Evolutionary conservation across 179 eudicot species (phyloP), one percentile per base, ranked within the genome.

Genomic region (Camellia oleifera): DNA sequence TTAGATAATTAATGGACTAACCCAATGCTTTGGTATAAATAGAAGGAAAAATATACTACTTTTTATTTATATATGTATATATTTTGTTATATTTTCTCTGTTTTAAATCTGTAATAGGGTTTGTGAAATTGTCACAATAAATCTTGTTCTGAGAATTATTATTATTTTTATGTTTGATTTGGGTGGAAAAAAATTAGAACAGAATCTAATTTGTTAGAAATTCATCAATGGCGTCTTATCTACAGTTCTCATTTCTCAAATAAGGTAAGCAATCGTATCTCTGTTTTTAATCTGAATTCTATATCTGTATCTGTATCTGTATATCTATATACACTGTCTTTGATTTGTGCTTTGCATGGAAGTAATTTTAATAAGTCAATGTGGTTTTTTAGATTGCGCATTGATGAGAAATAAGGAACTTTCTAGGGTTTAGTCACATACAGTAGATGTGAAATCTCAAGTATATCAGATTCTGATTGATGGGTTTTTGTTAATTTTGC

Each of bases 331-430:
- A 15, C 32, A 9, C 15, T 14, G 32, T 15, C 18, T 74, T 40
- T 15, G 77, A 60, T 74, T 57, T 57, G 11, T 58, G 77, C 77
- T 56, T 74, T 57, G 77, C 77, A 74, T 74, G 66, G 65, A 74
- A 74, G 32, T 74, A 74, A 58, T 74, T 57, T 17, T 40, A 46
- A 58, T 20, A 23, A 32, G 40, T 56, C 14, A 15, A 2, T 40
- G 23, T 57, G 52, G 40, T 32, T 74, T 58, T 61, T 42, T 57
- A 11, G 66, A 74, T 74, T 57, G 20, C 32, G 23, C 12, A n/a
- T 4, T 65, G 50, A 15, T 74, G 23, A 63, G 20, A 2, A 32
- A 72, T 17, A 15, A 74, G 45, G 52, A 42, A 42, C 77, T 15
- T 74, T 74, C 50, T 74, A 57, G 66, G 77, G 77, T 56, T 74